Conservation (phyloP, 306 rosid genomes). For the Ochetophila trinervis region DNA sequence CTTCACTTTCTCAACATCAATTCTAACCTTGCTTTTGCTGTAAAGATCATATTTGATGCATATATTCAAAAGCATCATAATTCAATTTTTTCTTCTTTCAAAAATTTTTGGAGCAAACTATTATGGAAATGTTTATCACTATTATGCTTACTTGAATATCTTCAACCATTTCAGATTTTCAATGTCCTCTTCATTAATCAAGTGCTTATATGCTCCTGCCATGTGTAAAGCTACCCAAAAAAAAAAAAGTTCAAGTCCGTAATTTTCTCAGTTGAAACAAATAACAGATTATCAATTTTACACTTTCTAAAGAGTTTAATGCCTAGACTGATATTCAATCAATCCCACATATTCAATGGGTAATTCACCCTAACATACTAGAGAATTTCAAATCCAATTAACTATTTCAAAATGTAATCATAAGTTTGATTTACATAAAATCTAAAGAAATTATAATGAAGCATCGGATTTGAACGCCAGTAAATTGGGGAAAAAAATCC, state of each 20-base stretch:
- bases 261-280: background rate
- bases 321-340: no score
- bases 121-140: background rate
- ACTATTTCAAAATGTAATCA: no score
- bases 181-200: slow-evolving; percentile 28
- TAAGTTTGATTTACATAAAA: no score
- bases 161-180: slow-evolving; percentile 32
- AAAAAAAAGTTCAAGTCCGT: background rate
- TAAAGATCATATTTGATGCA: slow-evolving; percentile 35
- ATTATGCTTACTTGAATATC: no score
- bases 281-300: background rate
- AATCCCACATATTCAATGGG: no score
- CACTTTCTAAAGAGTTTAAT: background rate
- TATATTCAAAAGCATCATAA: background rate
- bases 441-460: no score
- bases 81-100: background rate
- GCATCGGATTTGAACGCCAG: no score
- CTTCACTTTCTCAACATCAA: no score
- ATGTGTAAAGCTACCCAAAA: slow-evolving; percentile 25
- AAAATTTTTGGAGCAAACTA: background rate
- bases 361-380: no score
- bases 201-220: slow-evolving; percentile 28
- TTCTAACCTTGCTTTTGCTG: no score
- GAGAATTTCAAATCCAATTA: no score
- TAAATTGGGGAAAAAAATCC: no score